phyloP scores from a whole-genome alignment of 768 basidiomycete species.

The Boletus vinaceobasis region DNA sequence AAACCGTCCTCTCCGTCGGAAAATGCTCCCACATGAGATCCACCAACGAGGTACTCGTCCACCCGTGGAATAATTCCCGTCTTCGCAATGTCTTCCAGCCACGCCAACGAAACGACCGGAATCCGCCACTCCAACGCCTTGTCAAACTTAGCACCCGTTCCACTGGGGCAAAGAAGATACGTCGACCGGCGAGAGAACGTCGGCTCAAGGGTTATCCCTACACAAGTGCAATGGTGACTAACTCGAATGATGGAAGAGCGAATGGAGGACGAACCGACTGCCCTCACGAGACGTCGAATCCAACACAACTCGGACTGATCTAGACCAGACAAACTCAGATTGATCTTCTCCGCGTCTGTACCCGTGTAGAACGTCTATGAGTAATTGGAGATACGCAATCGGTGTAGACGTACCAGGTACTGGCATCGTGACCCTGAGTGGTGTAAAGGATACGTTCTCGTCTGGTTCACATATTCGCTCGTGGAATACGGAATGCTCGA shows the following conservation, averaged over 20 bases:
- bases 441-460: constrained; percentile 69
- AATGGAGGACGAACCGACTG: constrained; percentile 15
- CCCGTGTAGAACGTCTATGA: neutral
- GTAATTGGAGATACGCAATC: neutral
- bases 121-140: constrained; percentile 79
- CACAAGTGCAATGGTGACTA: neutral
- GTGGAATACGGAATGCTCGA: constrained; percentile 79
- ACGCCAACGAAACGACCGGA: constrained; percentile 65
- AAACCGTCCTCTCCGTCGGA: constrained; percentile 31
- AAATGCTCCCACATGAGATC: constrained; percentile 38
- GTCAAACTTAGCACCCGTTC: constrained; percentile 67
- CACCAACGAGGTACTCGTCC: constrained; percentile 32
- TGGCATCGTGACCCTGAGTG: constrained; percentile 57
- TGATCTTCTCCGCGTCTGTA: constrained; percentile 55
- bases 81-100: constrained; percentile 60
- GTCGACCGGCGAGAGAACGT: constrained; percentile 69
- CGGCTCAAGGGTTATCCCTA: constrained; percentile 54
- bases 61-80: constrained; percentile 46
- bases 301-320: constrained; percentile 66
- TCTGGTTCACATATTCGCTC: constrained; percentile 65
- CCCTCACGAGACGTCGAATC: constrained; percentile 37
- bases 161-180: constrained; percentile 76
- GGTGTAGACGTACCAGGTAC: constrained; percentile 44
- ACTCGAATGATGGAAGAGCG: neutral
- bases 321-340: constrained; percentile 72